A percentile compares a stretch with the other conserved stretches of the same genome.
Evolutionary conservation across 192 early-diverging fungal species (phyloP).

Genomic region (Backusella psychrophila): DNA sequence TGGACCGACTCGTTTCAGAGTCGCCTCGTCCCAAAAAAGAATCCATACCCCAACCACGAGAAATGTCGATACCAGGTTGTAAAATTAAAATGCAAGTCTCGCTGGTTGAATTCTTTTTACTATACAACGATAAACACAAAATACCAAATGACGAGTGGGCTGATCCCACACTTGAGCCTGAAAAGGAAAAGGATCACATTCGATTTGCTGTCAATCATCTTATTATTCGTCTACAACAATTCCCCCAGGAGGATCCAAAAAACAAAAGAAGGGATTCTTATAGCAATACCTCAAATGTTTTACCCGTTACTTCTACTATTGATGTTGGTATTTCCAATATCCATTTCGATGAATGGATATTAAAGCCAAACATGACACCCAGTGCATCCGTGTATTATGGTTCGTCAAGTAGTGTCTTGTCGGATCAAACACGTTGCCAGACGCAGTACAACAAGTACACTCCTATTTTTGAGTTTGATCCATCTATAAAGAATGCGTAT

Average conservation of each 20-base stretch:
- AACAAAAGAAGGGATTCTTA: neutral
- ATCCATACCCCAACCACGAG: neutral
- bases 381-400: neutral
- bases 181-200: slow-evolving; percentile 30
- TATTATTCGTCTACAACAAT: slow-evolving; percentile 24
- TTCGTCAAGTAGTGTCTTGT: neutral
- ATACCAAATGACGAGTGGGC: neutral
- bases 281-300: neutral
- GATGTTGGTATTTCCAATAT: slow-evolving; percentile 1
- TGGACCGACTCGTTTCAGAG: neutral
- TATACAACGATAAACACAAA: slow-evolving; percentile 33
- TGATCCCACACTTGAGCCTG: neutral
- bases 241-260: neutral
- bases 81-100: slow-evolving; percentile 39
- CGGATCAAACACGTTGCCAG: neutral
- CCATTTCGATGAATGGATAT: slow-evolving; percentile 10
- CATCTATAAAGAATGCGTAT: neutral
- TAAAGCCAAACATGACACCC: neutral
- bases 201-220: slow-evolving; percentile 38
- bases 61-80: slow-evolving; percentile 15
- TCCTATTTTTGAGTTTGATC: slow-evolving; percentile 10
- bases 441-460: neutral
- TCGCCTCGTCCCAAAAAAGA: slow-evolving; percentile 3
- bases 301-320: neutral
- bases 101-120: slow-evolving; percentile 39